Conservation (phyloP, 192 early-diverging fungal genomes). For the Polychytrium aggregatum region DNA sequence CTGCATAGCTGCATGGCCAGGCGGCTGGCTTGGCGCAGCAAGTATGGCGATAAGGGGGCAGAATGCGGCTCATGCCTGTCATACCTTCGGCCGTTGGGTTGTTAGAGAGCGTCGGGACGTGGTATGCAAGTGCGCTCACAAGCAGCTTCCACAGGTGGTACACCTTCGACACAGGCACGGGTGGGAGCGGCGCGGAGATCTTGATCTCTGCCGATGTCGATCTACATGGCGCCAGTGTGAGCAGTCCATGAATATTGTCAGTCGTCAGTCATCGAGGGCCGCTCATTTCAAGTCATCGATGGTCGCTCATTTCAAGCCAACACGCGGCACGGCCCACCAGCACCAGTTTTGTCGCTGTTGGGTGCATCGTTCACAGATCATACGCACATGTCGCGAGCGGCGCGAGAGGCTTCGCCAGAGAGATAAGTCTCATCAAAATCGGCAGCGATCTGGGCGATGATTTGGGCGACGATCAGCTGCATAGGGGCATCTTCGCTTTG, state of each 20-base stretch:
- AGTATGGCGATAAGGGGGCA: background rate
- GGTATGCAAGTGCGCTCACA: constrained; percentile 19
- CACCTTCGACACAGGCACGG: constrained; percentile 1
- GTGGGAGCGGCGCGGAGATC: no score
- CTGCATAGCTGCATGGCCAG: background rate
- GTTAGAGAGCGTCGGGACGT: constrained; percentile 21
- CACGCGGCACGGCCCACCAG: constrained; percentile 2
- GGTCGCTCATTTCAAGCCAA: background rate
- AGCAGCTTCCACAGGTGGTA: constrained; percentile 19
- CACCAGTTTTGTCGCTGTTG: background rate
- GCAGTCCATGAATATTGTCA: background rate
- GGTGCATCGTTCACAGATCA: background rate
- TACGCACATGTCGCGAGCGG: no score
- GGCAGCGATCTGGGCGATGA: constrained; percentile 33
- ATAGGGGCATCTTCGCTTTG: constrained; percentile 56
- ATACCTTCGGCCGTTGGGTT: constrained; percentile 20
- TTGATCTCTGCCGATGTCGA: background rate
- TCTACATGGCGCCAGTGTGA: constrained; percentile 1
- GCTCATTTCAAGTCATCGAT: background rate
- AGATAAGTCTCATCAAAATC: constrained; percentile 14
- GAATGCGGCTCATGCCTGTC: no score
- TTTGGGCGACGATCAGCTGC: constrained; percentile 40
- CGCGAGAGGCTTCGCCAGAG: no score
- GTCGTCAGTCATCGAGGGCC: background rate
- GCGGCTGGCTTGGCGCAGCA: background rate